Base-by-base conservation (phyloP, 139 green algal genomes). In the Chlorella ohadii region DNA sequence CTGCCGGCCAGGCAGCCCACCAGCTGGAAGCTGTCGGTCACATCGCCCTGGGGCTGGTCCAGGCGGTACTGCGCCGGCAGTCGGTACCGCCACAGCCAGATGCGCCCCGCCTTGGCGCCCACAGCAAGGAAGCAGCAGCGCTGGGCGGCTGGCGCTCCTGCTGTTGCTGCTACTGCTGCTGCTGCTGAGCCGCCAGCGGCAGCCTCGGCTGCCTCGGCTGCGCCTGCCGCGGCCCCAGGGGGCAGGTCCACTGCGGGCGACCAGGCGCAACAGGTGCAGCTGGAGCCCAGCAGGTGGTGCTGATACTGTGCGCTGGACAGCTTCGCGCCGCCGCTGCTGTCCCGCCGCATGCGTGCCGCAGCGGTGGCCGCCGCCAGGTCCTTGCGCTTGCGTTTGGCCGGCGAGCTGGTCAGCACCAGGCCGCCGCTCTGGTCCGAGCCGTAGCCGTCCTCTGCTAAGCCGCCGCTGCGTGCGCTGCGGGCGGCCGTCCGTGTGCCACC, bases 61-160 rank as follows among this genome's bases (percentile, higher is more conserved):
- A 36, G 41, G 61, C 55, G 13, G 38, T 47, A 63, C n/a, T 16
- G 38, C 28, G 31, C 34, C 41, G 83, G 84, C 33, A 88, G 63
- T 19, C 17, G 22, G 63, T 79, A 84, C 23, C 81, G 63, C 89
- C 89, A 92, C 39, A 92, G 59, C 88, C 87, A 91, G 25, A 92
- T 75, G 34, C 84, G 63, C 12, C 89, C 87, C 20, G 78, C 70
- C 68, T 90, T 88, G 68, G 75, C 85, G 15, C 84, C 87, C 31
- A 89, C 64, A 11, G 81, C 82, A 33, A 87, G 56, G 41, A 87
- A 59, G 74, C 79, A 84, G 77, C 79, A 88, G 34, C 57, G 59
- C 22, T 38, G 57, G 25, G 79, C 44, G 20, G 76, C 36, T 38
- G 34, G 25, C 65, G 28, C 64, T 41, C 51, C 20, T 5, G 27